Evolutionary conservation across 2,329 filamentous ascomycete genomes (phyloP), one percentile per base, ranked within the genome.

Genomic region (Arthrobotrys megalospora): DNA sequence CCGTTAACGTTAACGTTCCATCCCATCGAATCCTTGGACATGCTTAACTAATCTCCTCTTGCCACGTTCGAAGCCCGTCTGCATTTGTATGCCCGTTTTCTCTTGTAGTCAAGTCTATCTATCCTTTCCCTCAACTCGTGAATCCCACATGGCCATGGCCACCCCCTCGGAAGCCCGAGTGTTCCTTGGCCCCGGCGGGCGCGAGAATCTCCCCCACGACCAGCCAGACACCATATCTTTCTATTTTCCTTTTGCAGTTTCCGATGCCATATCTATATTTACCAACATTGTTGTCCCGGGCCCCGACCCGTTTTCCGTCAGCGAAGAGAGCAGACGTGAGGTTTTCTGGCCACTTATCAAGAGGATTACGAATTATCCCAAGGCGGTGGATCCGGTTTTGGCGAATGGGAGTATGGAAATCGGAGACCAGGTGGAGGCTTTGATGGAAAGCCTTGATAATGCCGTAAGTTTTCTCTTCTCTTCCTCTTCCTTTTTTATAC

Each of bases 181-280:
- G 16, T 73, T 73, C 16, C 52, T 73, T 19, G 69, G 69, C 43
- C 68, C 68, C 28, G 69, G 69, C 19, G 69, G 69, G n/a, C 69
- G 60, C 41, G 50, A 50, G 34, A 41, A n/a, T n/a, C 32, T 43
- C 32, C 19, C 60, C n/a, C 69, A 66, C 34, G 58, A 64, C 4
- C 47, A 62, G 16, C 28, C 43, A 24, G 45, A 52, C n/a, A 60
- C 69, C n/a, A 11, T 58, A 32, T 73, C 36, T 16, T 58, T 73
- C 41, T 73, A 73, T 19, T 73, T 73, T 41, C 69, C 69, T 24
- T 73, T 73, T 48, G 69, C 64, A n/a, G 69, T 73, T 21, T 73
- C 69, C 12, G 69, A 73, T 65, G 69, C 69, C 1, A 73, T 73
- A 52, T 34, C 41, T 12, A 65, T 73, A 28, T 73, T 73, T 24